Conservation (phyloP, 176 grass and related monocot species). For the Urochloa ruziziensis region DNA sequence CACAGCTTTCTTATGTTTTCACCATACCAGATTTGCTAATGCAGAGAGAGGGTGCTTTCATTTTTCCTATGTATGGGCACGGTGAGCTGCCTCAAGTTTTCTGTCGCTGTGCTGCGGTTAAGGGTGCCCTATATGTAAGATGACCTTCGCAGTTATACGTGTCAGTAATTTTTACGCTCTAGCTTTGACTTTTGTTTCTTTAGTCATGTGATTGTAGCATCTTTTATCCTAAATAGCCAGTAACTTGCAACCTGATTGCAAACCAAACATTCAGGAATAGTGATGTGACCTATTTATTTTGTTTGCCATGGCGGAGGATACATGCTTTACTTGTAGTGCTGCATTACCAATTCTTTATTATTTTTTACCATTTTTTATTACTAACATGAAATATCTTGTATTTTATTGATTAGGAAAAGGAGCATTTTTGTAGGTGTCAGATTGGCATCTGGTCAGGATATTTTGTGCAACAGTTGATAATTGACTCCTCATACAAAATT, state of each 20-base stretch:
- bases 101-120: slow-evolving; percentile 94
- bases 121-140: slow-evolving; percentile 97
- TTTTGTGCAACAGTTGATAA: slow-evolving; percentile 73
- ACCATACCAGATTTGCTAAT: slow-evolving; percentile 70
- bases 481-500: slow-evolving; percentile 71
- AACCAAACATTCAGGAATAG: background rate
- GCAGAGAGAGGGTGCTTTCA: slow-evolving; percentile 85
- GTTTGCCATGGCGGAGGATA: no score
- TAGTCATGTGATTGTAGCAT: background rate
- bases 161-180: slow-evolving; percentile 7
- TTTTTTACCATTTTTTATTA: background rate
- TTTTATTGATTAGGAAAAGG: slow-evolving; percentile 57
- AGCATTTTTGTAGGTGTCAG: slow-evolving; percentile 62
- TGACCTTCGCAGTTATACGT: slow-evolving; percentile 6
- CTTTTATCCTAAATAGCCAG: background rate
- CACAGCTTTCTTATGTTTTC: background rate
- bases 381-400: slow-evolving; percentile 4
- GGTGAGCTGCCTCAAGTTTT: slow-evolving; percentile 96
- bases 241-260: slow-evolving; percentile 13
- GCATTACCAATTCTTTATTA: background rate
- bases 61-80: slow-evolving; percentile 96
- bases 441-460: slow-evolving; percentile 91
- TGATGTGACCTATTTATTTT: slow-evolving; percentile 27
- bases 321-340: slow-evolving; percentile 11
- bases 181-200: background rate